Evolutionary conservation across 1,284 basidiomycete genomes (phyloP), one percentile per base, ranked within the genome.

Genomic region (Puccinia hordei): DNA sequence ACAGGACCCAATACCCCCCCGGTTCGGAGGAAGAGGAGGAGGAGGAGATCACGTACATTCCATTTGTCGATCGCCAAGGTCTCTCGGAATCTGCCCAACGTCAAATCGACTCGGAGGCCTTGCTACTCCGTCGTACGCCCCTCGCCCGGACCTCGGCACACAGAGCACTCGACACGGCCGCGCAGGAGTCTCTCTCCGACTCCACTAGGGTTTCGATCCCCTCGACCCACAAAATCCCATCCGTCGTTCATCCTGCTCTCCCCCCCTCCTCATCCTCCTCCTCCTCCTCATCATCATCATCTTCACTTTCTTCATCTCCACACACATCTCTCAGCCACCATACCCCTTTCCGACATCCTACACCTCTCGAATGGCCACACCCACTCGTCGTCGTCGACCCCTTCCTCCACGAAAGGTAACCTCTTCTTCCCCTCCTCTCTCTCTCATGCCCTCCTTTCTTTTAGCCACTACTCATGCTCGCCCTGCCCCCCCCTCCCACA

Each of bases 1-100:
- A n/a, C 17, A 38, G 27, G 33, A n/a, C 15, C 4, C 19, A 19
- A 2, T 66, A 17, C 38, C 41, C 17, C 10, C 15, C 30, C 27
- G 6, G 6, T 12, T 35, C 41, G 27, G 44, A 51, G 19, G 46
- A 51, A 0, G 44, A 33, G 17, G 68, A 71, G 15, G 68, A 71
- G n/a, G 68, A 71, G 19, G n/a, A 71, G 38, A 73, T 73, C 24
- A 73, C 72, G 1, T 73, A 73, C 38, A 38, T 73, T 4, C 72
- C 72, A 1, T 73, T 73, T 24, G 38, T 22, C 15, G 10, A 4
- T 19, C 49, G 72, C n/a, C 38, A 59, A 27, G 72, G 72, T 0
- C 22, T 73, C 22, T 35, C 72, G 9, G 72, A 73, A 38, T 9
- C 4, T 8, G 24, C 27, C 17, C 72, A 73, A 30, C 72, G 72